Conservation (phyloP, 116 monocot genomes). For the Zostera marina region DNA sequence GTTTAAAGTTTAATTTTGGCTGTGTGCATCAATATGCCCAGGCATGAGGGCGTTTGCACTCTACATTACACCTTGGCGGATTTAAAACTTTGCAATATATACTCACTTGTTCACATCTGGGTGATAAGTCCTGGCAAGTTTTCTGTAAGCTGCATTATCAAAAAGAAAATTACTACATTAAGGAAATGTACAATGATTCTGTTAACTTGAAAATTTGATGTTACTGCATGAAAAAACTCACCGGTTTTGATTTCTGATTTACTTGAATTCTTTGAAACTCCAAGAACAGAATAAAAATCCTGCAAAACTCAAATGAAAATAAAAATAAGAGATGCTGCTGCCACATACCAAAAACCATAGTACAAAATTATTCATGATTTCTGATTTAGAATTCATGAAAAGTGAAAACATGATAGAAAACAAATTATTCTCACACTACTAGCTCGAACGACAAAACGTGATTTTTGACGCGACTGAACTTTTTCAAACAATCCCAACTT, state of each 20-base stretch:
- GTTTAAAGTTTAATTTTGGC: no score
- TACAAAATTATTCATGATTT: no score
- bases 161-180: background rate
- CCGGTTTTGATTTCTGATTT: slow-evolving; percentile 95
- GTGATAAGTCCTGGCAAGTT: slow-evolving; percentile 93
- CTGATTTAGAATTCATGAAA: no score
- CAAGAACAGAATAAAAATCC: slow-evolving; percentile 90
- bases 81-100: background rate
- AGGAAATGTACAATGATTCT: no score
- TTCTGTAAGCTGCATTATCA: slow-evolving; percentile 64
- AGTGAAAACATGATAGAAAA: background rate
- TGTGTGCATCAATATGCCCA: background rate
- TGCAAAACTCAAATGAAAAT: slow-evolving; percentile 13
- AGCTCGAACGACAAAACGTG: slow-evolving; percentile 63
- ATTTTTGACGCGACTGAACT: slow-evolving; percentile 17
- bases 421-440: slow-evolving; percentile 34
- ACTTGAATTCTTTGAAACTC: slow-evolving; percentile 77
- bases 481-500: slow-evolving; percentile 20
- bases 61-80: background rate
- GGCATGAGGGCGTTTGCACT: background rate
- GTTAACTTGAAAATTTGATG: no score
- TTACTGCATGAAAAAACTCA: slow-evolving; percentile 14
- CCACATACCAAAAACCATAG: no score
- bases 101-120: slow-evolving; percentile 97
- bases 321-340: background rate